phyloP scores from a whole-genome alignment of 2,329 filamentous ascomycete genomes.

The Fusarium proliferatum region DNA sequence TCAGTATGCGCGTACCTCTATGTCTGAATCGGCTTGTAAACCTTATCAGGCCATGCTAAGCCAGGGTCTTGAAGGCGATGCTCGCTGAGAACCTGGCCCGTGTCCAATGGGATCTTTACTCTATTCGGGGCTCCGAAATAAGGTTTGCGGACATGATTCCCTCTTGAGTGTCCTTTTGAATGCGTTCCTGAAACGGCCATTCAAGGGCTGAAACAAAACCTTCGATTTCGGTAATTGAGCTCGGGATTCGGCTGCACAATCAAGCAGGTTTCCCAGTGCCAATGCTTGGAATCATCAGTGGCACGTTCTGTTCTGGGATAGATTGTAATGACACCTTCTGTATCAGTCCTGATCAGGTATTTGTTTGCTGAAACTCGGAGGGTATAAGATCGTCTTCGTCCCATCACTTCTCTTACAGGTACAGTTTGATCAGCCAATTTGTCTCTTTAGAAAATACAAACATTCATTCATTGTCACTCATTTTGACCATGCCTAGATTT shows the following conservation, averaged over 20 bases:
- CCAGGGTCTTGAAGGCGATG: background rate
- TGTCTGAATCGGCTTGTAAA: background rate
- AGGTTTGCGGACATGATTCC: conserved; percentile 19
- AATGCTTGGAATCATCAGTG: background rate
- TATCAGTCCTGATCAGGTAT: background rate
- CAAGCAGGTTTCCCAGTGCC: background rate
- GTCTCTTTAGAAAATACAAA: background rate
- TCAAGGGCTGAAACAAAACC: background rate
- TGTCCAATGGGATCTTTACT: background rate
- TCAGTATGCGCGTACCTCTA: background rate
- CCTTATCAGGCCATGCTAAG: background rate
- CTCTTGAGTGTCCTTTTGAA: background rate
- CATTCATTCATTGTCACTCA: background rate
- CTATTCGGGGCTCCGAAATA: background rate
- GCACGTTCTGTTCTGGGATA: background rate
- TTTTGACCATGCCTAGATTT: background rate
- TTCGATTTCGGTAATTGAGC: conserved; percentile 9
- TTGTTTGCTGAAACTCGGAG: background rate
- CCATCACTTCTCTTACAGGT: background rate
- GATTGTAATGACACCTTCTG: background rate
- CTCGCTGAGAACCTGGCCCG: background rate
- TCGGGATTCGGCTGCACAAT: background rate
- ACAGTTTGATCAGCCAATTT: background rate
- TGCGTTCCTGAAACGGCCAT: conserved; percentile 19
- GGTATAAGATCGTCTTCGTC: conserved; percentile 1